Percentiles rank a stretch among this genome's conserved stretches.
Evolutionary conservation across 2,329 filamentous ascomycete genomes (phyloP).

Genomic region (Ascocoryne sarcoides): DNA sequence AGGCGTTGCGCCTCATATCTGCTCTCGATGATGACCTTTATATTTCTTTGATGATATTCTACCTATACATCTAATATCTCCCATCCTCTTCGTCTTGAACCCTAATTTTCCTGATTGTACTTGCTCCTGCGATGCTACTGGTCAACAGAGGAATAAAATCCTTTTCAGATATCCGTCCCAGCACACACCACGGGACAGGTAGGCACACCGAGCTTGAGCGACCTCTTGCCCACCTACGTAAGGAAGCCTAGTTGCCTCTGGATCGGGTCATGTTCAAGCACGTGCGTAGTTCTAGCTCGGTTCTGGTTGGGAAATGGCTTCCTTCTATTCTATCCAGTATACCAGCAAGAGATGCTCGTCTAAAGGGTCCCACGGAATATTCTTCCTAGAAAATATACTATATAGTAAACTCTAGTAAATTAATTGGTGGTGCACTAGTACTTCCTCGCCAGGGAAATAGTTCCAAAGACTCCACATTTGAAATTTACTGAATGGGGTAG

Average conservation of each 20-base stretch:
- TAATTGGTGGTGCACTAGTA: too few species aligned
- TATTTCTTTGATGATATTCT: slow-evolving; percentile 6
- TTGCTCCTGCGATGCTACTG: slow-evolving; percentile 1
- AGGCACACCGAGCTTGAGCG: slow-evolving; percentile 3
- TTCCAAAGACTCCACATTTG: too few species aligned
- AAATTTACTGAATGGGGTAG: too few species aligned
- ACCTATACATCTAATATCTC: slow-evolving; percentile 4
- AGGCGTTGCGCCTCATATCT: slow-evolving; percentile 4
- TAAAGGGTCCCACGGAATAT: not conserved
- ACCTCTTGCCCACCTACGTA: not conserved
- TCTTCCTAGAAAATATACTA: too few species aligned
- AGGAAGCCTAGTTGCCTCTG: slow-evolving; percentile 3
- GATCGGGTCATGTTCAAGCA: slow-evolving; percentile 8
- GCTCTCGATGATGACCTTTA: slow-evolving; percentile 5
- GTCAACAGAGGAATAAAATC: slow-evolving; percentile 2
- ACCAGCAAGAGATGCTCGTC: slow-evolving; percentile 3
- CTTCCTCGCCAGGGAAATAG: too few species aligned
- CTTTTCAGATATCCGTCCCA: slow-evolving; percentile 5
- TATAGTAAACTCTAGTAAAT: too few species aligned
- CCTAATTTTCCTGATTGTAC: not conserved
- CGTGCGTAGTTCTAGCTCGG: slow-evolving; percentile 8
- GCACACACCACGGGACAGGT: slow-evolving; percentile 1
- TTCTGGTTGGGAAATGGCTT: slow-evolving; percentile 10
- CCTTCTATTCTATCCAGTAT: slow-evolving; percentile 4
- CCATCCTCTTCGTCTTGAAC: slow-evolving; percentile 1